Conservation (phyloP, 352 stramenopile genomes). For the Phytopythium chamaehyphon region DNA sequence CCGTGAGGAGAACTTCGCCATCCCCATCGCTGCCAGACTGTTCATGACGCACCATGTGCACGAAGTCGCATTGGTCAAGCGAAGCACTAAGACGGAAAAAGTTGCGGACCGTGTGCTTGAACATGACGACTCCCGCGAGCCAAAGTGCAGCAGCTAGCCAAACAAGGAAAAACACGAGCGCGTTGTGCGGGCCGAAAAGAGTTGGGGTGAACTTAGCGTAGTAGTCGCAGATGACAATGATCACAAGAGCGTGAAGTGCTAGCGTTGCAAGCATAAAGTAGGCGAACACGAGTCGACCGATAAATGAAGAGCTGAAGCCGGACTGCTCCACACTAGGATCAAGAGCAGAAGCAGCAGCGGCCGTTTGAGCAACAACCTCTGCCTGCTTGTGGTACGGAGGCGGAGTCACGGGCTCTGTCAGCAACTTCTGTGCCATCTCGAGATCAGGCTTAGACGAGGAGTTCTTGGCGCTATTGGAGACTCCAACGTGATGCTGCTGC, state of each 20-base stretch:
- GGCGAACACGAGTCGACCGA: constrained; percentile 14
- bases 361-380: background rate
- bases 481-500: background rate
- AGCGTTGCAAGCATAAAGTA: constrained; percentile 20
- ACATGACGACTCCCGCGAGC: constrained; percentile 21
- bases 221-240: constrained; percentile 34
- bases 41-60: constrained; percentile 28
- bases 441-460: background rate
- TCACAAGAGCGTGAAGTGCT: constrained; percentile 18
- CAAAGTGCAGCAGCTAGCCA: constrained; percentile 25
- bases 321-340: constrained; percentile 10
- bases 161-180: constrained; percentile 27
- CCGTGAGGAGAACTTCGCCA: constrained; percentile 25
- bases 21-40: constrained; percentile 1
- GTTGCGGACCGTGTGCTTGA: constrained; percentile 20
- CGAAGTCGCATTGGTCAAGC: constrained; percentile 23
- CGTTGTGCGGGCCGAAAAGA: constrained; percentile 21
- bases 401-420: constrained; percentile 9
- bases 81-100: constrained; percentile 25
- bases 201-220: constrained; percentile 23
- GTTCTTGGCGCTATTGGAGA: background rate
- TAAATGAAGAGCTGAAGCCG: constrained; percentile 11
- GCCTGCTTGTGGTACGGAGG: constrained; percentile 11
- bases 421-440: constrained; percentile 11
- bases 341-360: background rate